Percentiles rank a stretch among this genome's conserved stretches.
Evolutionary conservation across 352 stramenopile species (phyloP).

Genomic region (Globisporangium alternatum): DNA sequence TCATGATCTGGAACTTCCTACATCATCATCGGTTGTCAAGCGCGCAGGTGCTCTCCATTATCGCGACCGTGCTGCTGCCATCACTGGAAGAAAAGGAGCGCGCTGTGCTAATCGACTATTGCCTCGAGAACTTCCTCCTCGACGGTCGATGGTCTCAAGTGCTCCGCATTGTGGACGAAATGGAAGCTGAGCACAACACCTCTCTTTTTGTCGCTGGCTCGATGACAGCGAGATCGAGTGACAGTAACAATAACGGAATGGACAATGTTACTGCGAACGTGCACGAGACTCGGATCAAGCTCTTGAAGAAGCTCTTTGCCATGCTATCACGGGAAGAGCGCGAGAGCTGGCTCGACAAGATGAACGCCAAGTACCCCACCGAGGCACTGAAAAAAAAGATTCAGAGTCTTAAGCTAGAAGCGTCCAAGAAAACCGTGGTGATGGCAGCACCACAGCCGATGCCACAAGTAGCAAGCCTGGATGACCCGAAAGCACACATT

Average conservation of each 20-base stretch:
- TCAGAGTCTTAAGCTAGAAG: slow-evolving; percentile 17
- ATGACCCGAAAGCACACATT: slow-evolving; percentile 32
- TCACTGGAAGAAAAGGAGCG: slow-evolving; percentile 47
- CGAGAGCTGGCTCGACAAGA: slow-evolving; percentile 46
- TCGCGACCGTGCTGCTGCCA: slow-evolving; percentile 41
- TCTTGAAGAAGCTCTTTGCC: slow-evolving; percentile 52
- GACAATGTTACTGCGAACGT: slow-evolving; percentile 22
- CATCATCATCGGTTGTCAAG: slow-evolving; percentile 49
- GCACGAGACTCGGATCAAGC: slow-evolving; percentile 31
- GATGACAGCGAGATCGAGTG: neutral
- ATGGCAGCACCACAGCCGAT: slow-evolving; percentile 1
- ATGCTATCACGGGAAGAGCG: slow-evolving; percentile 57
- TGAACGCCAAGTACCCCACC: slow-evolving; percentile 42
- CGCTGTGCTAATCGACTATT: slow-evolving; percentile 32
- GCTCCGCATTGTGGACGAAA: slow-evolving; percentile 36
- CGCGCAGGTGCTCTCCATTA: slow-evolving; percentile 38
- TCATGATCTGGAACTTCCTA: slow-evolving; percentile 61
- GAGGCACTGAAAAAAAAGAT: slow-evolving; percentile 35
- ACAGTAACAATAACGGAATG: neutral
- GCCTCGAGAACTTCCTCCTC: slow-evolving; percentile 34
- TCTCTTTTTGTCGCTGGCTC: neutral
- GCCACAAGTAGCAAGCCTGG: slow-evolving; percentile 20
- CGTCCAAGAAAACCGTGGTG: slow-evolving; percentile 10
- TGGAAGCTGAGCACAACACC: slow-evolving; percentile 22
- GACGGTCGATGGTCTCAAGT: slow-evolving; percentile 45